Base-by-base conservation (phyloP, 352 stramenopile genomes). In the Phytophthora nicotianae region DNA sequence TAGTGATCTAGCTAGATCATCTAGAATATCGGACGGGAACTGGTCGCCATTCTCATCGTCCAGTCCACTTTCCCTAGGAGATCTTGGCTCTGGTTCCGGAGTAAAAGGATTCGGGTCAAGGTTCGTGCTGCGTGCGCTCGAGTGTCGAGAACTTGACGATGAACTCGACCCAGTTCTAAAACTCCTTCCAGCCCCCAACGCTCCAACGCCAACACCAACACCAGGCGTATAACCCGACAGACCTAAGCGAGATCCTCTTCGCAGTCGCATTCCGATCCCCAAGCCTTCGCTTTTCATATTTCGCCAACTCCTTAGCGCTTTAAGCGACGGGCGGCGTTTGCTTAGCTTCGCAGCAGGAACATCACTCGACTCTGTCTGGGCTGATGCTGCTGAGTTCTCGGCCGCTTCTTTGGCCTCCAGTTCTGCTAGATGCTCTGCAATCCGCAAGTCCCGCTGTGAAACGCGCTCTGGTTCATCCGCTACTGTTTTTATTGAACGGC, bases 391-490 rank as follows among this genome's bases (percentile, higher is more conserved):
- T 46, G n/a, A 27, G 20, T 17, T n/a, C 11, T 58, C 37, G 14
- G 42, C 14, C 11, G 41, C 27, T 38, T 58, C 32, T 9, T 40
- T 33, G 14, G 41, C 48, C 41, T 32, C 47, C 19, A 61, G 10
- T 27, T 62, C 59, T 21, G 55, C 56, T 32, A 62, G 4, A 13
- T 65, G 26, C 13, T 62, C 49, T 33, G 47, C 43, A 13, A 61
- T 38, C 0, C 81, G 46, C 26, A 89, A 43, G n/a, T 91, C 63
- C 3, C 81, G 73, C 51, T 87, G 75, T n/a, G 81, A 89, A 38
- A 88, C 68, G 4, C 81, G 74, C 2, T 91, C 81, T 2, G 81
- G 79, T 45, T 91, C 81, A 41, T 83, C 86, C 2, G 68, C 65
- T 52, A 90, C 55, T 4, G 37, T 20, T 3, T 64, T 50, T 13